Conservation (phyloP, 2,329 filamentous ascomycete genomes). For the Cercospora nicotianae region DNA sequence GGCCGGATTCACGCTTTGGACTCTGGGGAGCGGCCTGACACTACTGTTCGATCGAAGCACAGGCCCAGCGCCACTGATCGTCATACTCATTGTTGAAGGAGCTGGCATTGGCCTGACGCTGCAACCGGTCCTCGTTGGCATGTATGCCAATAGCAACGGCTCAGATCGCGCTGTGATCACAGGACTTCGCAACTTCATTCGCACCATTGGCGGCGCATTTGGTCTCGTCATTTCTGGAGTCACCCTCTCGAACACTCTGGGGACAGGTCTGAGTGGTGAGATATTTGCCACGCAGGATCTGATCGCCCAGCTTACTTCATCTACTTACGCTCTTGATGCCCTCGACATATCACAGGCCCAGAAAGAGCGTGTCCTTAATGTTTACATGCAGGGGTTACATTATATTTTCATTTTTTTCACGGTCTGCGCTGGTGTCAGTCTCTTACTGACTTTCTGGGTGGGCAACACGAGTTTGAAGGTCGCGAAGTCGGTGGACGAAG, state of each 20-base stretch:
- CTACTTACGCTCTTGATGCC: neutral
- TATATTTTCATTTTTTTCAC: neutral
- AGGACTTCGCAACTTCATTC: constrained; percentile 62
- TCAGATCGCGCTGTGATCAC: constrained; percentile 62
- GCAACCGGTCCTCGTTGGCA: constrained; percentile 56
- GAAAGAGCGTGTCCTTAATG: neutral
- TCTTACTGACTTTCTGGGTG: neutral
- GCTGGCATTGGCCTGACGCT: constrained; percentile 56
- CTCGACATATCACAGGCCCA: neutral
- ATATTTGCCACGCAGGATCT: neutral
- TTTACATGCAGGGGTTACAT: neutral
- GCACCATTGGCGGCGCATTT: constrained; percentile 58
- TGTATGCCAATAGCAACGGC: constrained; percentile 52
- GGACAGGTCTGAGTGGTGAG: neutral
- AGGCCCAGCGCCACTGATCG: constrained; percentile 50
- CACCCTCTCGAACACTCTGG: constrained; percentile 41
- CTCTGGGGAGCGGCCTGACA: constrained; percentile 55
- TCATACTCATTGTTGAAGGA: constrained; percentile 54
- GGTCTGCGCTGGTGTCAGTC: neutral
- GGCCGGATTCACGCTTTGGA: constrained; percentile 50
- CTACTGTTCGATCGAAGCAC: constrained; percentile 52
- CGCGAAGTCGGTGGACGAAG: neutral
- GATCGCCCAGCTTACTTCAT: neutral
- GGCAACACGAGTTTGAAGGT: constrained; percentile 1
- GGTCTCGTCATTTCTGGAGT: constrained; percentile 60